Conservation (phyloP, 306 rosid genomes). For the Prosopis cineraria region DNA sequence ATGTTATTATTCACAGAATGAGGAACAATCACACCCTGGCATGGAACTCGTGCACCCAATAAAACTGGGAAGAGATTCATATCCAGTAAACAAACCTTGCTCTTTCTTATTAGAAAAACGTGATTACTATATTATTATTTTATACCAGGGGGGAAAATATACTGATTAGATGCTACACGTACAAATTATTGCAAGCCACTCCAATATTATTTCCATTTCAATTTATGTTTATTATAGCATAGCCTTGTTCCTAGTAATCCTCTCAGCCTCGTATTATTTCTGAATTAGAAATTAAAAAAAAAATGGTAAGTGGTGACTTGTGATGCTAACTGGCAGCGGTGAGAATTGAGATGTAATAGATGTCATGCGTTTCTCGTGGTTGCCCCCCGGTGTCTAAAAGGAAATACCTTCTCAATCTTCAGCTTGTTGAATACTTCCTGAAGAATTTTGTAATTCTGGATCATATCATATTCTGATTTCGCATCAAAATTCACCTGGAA, state of each 20-base stretch:
- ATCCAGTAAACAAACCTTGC: conserved; percentile 16
- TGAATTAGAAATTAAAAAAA: neutral
- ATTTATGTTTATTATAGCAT: conserved; percentile 5
- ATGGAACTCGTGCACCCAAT: conserved; percentile 17
- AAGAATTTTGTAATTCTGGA: conserved; percentile 91
- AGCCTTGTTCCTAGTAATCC: neutral
- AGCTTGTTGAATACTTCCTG: conserved; percentile 91
- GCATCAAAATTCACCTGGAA: conserved; percentile 91
- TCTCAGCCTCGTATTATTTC: neutral
- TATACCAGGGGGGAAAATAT: neutral
- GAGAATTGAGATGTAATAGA: conserved; percentile 6
- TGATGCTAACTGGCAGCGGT: neutral
- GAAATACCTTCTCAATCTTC: conserved; percentile 76
- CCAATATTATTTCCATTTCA: neutral
- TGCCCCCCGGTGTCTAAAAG: neutral
- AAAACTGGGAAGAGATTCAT: conserved; percentile 12
- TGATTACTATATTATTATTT: neutral
- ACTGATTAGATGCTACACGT: neutral
- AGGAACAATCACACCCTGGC: neutral
- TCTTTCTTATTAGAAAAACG: conserved; percentile 17
- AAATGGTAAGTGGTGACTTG: neutral
- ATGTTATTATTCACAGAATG: neutral
- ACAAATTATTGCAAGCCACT: conserved; percentile 14
- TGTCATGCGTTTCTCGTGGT: neutral
- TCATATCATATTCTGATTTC: conserved; percentile 90